Percentiles rank a stretch among this genome's conserved stretches.
Evolutionary conservation across 352 stramenopile genomes (phyloP).

Genomic region (Globisporangium yorkense): DNA sequence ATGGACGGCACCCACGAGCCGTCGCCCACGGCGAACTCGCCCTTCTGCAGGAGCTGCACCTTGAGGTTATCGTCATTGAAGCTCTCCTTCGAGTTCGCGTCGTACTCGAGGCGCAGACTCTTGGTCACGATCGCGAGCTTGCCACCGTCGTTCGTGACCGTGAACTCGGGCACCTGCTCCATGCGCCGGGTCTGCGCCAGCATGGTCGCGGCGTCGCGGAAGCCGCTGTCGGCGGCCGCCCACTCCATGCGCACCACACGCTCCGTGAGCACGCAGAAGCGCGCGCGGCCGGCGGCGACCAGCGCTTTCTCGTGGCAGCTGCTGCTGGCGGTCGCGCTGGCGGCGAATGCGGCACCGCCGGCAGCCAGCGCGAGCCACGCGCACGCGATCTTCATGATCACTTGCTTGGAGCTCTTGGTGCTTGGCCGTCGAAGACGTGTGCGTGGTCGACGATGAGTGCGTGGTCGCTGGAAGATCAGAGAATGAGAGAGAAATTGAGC

Average conservation of each 20-base stretch:
- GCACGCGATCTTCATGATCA: conserved; percentile 2
- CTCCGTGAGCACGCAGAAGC: conserved; percentile 31
- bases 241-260: conserved; percentile 33
- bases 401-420: background rate
- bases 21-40: background rate
- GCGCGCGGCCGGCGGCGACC: conserved; percentile 18
- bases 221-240: background rate
- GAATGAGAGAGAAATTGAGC: conserved; percentile 3
- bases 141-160: conserved; percentile 8
- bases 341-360: background rate
- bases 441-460: background rate
- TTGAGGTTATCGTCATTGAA: conserved; percentile 25
- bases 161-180: conserved; percentile 13
- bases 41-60: conserved; percentile 9
- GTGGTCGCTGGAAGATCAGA: conserved; percentile 5
- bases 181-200: conserved; percentile 17
- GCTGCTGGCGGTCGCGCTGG: background rate
- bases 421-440: background rate
- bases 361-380: conserved; percentile 6
- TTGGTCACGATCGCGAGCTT: conserved; percentile 17
- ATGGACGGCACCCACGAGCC: conserved; percentile 16
- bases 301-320: conserved; percentile 15
- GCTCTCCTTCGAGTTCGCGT: conserved; percentile 12
- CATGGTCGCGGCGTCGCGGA: conserved; percentile 22
- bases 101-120: conserved; percentile 16